Conservation (phyloP, 805 yeast genomes). For the Barnettozyma pratensis region DNA sequence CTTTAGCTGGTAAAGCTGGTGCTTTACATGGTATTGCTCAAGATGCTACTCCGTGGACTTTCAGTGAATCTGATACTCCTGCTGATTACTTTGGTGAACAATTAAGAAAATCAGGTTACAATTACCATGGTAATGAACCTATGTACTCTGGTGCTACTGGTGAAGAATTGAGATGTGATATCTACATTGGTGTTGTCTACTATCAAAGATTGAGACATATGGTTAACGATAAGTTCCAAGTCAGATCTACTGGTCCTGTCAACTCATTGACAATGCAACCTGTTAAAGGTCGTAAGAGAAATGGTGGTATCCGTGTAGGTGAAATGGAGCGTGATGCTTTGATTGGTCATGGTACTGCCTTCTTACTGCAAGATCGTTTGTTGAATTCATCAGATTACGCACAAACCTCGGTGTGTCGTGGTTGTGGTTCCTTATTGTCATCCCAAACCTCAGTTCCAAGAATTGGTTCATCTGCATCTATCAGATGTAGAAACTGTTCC, state of each 20-base stretch:
- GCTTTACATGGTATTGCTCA: slow-evolving; percentile 97
- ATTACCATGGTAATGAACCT: slow-evolving; percentile 98
- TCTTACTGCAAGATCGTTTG: slow-evolving; percentile 87
- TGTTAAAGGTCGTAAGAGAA: slow-evolving; percentile 97
- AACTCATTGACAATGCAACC: slow-evolving; percentile 98
- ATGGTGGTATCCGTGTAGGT: slow-evolving; percentile 99
- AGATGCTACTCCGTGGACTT: slow-evolving; percentile 95
- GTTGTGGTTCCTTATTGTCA: slow-evolving; percentile 87
- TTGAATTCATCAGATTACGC: slow-evolving; percentile 95
- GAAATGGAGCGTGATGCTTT: slow-evolving; percentile 99
- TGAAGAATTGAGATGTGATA: slow-evolving; percentile 93
- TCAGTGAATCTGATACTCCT: slow-evolving; percentile 88
- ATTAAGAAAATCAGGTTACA: slow-evolving; percentile 80
- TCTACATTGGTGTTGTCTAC: slow-evolving; percentile 94
- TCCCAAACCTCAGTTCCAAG: slow-evolving; percentile 90
- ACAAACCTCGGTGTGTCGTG: slow-evolving; percentile 82
- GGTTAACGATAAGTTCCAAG: slow-evolving; percentile 99
- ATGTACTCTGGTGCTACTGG: slow-evolving; percentile 99
- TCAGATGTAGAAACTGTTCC: slow-evolving; percentile 92
- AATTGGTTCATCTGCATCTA: slow-evolving; percentile 71
- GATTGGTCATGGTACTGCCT: slow-evolving; percentile 97
- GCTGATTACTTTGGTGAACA: slow-evolving; percentile 98
- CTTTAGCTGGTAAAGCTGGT: slow-evolving; percentile 98
- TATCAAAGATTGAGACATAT: slow-evolving; percentile 98
- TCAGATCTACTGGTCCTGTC: slow-evolving; percentile 97